Evolutionary conservation across 768 basidiomycete genomes (phyloP), one percentile per base, ranked within the genome.

Genomic region (Obba rivulosa): DNA sequence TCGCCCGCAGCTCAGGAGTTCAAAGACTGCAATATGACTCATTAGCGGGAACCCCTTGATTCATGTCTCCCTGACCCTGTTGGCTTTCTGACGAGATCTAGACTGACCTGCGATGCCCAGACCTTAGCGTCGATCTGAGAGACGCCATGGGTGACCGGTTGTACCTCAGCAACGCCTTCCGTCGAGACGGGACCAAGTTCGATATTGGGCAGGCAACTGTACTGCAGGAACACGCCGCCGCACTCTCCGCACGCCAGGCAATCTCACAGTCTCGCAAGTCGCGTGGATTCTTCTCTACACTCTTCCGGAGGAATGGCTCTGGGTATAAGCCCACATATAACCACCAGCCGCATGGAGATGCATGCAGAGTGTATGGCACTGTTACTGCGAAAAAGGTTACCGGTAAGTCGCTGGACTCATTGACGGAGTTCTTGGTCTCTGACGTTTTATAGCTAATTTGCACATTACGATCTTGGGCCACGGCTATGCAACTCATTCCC

Each of bases 401-500:
- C 23, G 91, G 88, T 84, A 47, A 48, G 71, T 49, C 2, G 21
- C 21, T 9, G 8, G 31, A 8, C 14, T 11, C 24, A 13, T 8
- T 25, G 2, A 22, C 17, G 36, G 9, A 40, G 24, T 45, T 5
- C 37, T 10, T 25, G 10, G 14, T 5, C 13, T 31, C 28, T 31
- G 13, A 31, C 13, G 7, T 31, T 18, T 41, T 20, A 34, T 23
- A 85, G 89, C 87, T 4, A 99, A 99, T 62, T 65, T 99, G 45
- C 95, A 99, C 60, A 78, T 99, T 37, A 99, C 95, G 2, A 92
- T 92, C 0, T 74, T 94, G 8, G 95, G 95, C 0, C 95, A 99
- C 65, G 95, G 95, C 20, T 99, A 99, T 61, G 74, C 85, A 39
- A 92, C 88, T 54, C 74, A 76, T 51, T 78, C 89, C 48, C 94